Evolutionary conservation across 352 stramenopile genomes (phyloP).

Genomic region (Phytopythium delawarense): DNA sequence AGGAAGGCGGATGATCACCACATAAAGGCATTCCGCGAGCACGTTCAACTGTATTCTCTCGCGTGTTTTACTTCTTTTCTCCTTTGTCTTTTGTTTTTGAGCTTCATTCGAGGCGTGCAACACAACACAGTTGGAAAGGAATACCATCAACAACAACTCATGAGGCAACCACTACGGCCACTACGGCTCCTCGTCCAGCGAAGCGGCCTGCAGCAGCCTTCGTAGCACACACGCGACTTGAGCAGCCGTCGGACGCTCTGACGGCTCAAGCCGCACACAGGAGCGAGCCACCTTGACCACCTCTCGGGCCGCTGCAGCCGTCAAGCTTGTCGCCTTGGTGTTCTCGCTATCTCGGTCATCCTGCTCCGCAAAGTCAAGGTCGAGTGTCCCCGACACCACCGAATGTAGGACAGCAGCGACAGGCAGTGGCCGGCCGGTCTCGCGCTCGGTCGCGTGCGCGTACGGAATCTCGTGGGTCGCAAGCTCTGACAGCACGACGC

Average conservation of each 20-base stretch:
- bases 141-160: neutral
- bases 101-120: too few relatives aligned
- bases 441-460: conserved; percentile 18
- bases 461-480: conserved; percentile 34
- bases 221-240: conserved; percentile 58
- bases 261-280: conserved; percentile 49
- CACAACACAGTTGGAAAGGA: too few relatives aligned
- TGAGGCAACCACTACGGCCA: neutral
- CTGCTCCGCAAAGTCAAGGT: conserved; percentile 32
- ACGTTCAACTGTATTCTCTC: too few relatives aligned
- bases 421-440: conserved; percentile 18
- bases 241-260: conserved; percentile 42
- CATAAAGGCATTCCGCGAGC: too few relatives aligned
- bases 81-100: too few relatives aligned
- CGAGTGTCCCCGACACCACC: conserved; percentile 37
- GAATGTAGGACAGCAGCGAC: conserved; percentile 45
- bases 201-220: neutral
- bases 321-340: neutral
- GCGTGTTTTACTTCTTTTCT: too few relatives aligned
- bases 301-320: conserved; percentile 9
- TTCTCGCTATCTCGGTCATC: conserved; percentile 12
- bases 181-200: conserved; percentile 3
- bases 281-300: conserved; percentile 34
- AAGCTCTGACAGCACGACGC: conserved; percentile 27
- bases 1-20: too few relatives aligned